Evolutionary conservation across 2,329 filamentous ascomycete species (phyloP).

Genomic region (Coleophoma eucalyptorum): DNA sequence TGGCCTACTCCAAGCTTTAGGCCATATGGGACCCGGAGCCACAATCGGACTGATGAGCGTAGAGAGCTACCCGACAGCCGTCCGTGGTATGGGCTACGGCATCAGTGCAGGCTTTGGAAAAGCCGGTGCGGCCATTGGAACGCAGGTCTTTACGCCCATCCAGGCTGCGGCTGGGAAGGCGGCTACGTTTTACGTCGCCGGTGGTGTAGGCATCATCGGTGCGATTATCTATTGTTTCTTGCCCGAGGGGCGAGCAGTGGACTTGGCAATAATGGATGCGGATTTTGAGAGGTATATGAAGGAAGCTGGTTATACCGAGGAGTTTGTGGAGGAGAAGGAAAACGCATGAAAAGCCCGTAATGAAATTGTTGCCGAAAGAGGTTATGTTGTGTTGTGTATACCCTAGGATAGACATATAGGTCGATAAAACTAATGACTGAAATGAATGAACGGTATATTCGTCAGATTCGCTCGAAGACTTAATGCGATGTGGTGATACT

Average conservation of each 20-base stretch:
- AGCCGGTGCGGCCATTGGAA: constrained; percentile 30
- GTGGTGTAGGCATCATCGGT: constrained; percentile 24
- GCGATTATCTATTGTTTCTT: constrained; percentile 25
- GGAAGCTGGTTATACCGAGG: constrained; percentile 6
- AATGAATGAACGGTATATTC: too few relatives aligned
- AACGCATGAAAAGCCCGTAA: too few relatives aligned
- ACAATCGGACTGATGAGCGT: constrained; percentile 29
- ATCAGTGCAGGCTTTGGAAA: constrained; percentile 29
- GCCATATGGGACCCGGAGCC: constrained; percentile 30
- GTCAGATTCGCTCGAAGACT: too few relatives aligned
- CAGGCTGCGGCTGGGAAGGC: constrained; percentile 23
- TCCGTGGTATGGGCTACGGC: constrained; percentile 29
- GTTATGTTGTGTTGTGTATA: too few relatives aligned
- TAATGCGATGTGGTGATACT: too few relatives aligned
- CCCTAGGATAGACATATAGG: too few relatives aligned
- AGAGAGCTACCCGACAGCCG: constrained; percentile 28
- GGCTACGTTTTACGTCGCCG: constrained; percentile 29
- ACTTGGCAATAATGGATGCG: constrained; percentile 26
- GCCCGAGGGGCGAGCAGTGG: constrained; percentile 24
- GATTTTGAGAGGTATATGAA: constrained; percentile 8
- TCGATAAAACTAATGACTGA: too few relatives aligned
- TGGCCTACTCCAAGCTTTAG: constrained; percentile 27
- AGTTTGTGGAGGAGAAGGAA: not conserved
- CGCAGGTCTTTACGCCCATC: constrained; percentile 29
- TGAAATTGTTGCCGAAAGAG: too few relatives aligned